Base-by-base conservation (phyloP, 305 asterid genomes). In the Galium porrigens region DNA sequence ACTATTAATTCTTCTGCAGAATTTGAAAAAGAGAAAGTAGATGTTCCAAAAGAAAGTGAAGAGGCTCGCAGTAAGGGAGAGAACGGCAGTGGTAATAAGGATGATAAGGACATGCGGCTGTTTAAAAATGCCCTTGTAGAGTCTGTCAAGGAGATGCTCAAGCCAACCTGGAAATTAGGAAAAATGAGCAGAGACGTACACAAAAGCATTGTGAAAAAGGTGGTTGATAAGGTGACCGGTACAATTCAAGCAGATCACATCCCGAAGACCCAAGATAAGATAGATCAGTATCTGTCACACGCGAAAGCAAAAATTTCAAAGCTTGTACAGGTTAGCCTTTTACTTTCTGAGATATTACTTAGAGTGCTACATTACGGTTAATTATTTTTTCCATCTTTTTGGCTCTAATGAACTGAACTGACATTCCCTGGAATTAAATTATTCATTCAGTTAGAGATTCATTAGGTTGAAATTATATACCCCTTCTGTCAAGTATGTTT, bases 81-180 rank as follows among this genome's bases (percentile, higher is more conserved):
- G 49, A 88, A 76, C 67, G 75, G 76, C 69, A 68, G 25, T 68
- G 75, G 70, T 61, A 79, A 70, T 74, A 89, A 84, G 85, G 91
- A 89, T 70, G 97, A 92, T 33, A 94, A 86, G 74, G 86, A 71
- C 57, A 76, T 73, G 78, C 92, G 97, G 18, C 51, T 85, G 49
- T 90, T 94, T 71, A 94, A 94, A 75, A 87, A 79, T 73, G 75
- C 92, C 61, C 90, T 94, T 22, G 68, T 94, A 53, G 97, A 89
- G 75, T 78, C 84, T 78, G 96, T 94, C 5, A 94, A 94, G 82
- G 95, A 90, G 71, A 82, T 86, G 61, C 66, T 94, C 70, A 94
- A 87, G 79, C 99, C 99, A 9, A 83, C 77, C 1, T 90, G 99
- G 99, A 94, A 89, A 72, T 94, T 87, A 87, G 99, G 97, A 30